Conservation (phyloP, 495 filamentous ascomycete genomes). For the Talaromyces proteolyticus region DNA sequence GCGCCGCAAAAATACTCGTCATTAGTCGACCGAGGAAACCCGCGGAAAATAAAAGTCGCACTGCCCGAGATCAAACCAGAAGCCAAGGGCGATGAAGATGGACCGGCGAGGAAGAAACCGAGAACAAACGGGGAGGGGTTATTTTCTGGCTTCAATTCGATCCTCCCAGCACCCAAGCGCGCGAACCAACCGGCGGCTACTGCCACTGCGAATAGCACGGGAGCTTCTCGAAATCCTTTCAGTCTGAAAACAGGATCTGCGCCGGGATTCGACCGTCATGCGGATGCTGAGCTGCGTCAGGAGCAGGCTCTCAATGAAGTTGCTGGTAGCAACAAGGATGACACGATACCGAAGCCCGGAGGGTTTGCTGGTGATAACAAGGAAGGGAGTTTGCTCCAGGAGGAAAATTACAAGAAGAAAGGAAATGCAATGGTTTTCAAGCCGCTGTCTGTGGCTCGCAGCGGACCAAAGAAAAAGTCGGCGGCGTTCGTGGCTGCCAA, state of each 20-base stretch:
- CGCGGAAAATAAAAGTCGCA: slow-evolving; percentile 75
- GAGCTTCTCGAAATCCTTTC: slow-evolving; percentile 38
- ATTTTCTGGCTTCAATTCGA: slow-evolving; percentile 74
- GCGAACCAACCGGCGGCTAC: slow-evolving; percentile 15
- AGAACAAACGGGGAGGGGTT: slow-evolving; percentile 50
- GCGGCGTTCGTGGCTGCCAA: slow-evolving; percentile 10
- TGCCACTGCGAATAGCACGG: slow-evolving; percentile 29
- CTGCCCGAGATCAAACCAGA: slow-evolving; percentile 51
- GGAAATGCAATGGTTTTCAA: slow-evolving; percentile 84
- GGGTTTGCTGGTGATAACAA: slow-evolving; percentile 14
- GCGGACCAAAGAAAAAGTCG: slow-evolving; percentile 60
- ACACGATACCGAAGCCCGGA: slow-evolving; percentile 16
- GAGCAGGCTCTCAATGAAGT: slow-evolving; percentile 17
- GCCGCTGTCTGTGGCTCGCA: slow-evolving; percentile 72
- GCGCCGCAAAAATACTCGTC: slow-evolving; percentile 54
- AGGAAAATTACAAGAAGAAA: slow-evolving; percentile 57
- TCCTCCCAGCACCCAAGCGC: slow-evolving; percentile 83
- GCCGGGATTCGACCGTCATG: slow-evolving; percentile 67
- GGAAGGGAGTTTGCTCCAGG: slow-evolving; percentile 11
- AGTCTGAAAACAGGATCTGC: slow-evolving; percentile 74
- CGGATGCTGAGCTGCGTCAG: slow-evolving; percentile 34
- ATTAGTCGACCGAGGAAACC: slow-evolving; percentile 71
- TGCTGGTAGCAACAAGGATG: slow-evolving; percentile 8
- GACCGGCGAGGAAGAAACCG: slow-evolving; percentile 66
- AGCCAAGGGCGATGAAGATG: slow-evolving; percentile 35